Percentiles rank a stretch among this genome's conserved stretches.
Conservation (phyloP, 345 rosid species). For the Pugionium dolabratum region DNA sequence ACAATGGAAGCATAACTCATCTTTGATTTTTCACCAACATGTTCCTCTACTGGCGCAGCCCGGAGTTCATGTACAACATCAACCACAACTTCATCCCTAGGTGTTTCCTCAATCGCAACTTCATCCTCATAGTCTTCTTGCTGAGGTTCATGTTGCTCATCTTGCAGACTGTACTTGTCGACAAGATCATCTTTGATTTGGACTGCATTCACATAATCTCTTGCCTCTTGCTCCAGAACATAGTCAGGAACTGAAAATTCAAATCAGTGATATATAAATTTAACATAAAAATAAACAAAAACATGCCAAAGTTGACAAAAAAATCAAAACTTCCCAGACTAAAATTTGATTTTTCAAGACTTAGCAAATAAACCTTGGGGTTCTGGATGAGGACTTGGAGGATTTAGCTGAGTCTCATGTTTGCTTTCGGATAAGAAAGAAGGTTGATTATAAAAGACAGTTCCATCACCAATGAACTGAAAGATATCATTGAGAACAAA, state of each 20-base stretch:
- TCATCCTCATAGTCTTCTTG: conserved; percentile 63
- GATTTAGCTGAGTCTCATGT: conserved; percentile 50
- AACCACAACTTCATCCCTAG: conserved; percentile 55
- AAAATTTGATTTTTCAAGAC: neutral
- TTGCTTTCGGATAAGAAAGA: conserved; percentile 51
- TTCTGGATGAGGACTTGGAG: conserved; percentile 55
- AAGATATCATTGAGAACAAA: conserved; percentile 90
- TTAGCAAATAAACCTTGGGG: conserved; percentile 56
- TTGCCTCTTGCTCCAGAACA: conserved; percentile 77
- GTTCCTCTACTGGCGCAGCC: conserved; percentile 56
- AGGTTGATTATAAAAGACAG: conserved; percentile 53
- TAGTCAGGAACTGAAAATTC: conserved; percentile 59
- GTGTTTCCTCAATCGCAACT: conserved; percentile 60
- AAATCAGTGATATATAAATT: conserved; percentile 23
- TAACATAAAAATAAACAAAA: neutral
- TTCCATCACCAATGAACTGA: conserved; percentile 65
- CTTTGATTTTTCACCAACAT: conserved; percentile 61
- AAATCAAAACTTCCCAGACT: neutral
- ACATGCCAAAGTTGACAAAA: no score
- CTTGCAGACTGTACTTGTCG: conserved; percentile 65
- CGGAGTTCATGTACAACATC: conserved; percentile 51
- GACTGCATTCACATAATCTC: conserved; percentile 62
- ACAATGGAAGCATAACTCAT: conserved; percentile 93
- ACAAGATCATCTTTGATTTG: conserved; percentile 74
- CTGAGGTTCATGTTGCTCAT: conserved; percentile 52